Evolutionary conservation across 2,329 filamentous ascomycete genomes (phyloP), one percentile per base, ranked within the genome.

Genomic region (Beauveria rudraprayagi): DNA sequence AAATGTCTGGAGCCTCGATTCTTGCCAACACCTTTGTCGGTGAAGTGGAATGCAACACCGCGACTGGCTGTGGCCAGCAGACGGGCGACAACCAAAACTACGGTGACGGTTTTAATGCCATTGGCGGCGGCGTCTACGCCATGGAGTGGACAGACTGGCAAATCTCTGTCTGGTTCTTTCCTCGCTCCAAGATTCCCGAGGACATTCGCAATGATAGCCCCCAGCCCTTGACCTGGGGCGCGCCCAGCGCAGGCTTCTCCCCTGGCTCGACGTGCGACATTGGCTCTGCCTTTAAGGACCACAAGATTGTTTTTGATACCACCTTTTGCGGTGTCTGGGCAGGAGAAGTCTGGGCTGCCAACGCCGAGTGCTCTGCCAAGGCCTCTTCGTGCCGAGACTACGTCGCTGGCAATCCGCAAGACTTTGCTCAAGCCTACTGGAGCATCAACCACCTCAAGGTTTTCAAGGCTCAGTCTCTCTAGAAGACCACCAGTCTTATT

Each of bases 321-420:
- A 89, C 89, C 6, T 91, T 96, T 72, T 97, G 92, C 73, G 92
- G 92, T 22, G 84, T 88, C 69, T 96, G 92, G 92, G 92, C 92
- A 8, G 90, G 90, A 26, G 71, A 77, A 4, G 84, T 86, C 40
- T 96, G 89, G 87, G 68, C 69, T 54, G 69, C 72, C 37, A 80
- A 86, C 63, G 64, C 73, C 5, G 79, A 81, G 48, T 92, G 89
- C 72, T 75, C 80, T 1, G 74, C 80, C 46, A 78, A 84, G 65
- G 89, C 84, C 0, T 64, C 74, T 44, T 86, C 85, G 1, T 96
- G 92, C 77, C 70, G 86, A 30, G 83, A 84, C 26, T 96, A 85
- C 71, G 92, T 96, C 24, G 78, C 79, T 60, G 77, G 81, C 66
- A 89, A 92, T 72, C 89, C 91, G 0, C 69, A 73, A 9, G 89